phyloP scores from a whole-genome alignment of 1,284 basidiomycete genomes.

The Ceraceosorus guamensis region DNA sequence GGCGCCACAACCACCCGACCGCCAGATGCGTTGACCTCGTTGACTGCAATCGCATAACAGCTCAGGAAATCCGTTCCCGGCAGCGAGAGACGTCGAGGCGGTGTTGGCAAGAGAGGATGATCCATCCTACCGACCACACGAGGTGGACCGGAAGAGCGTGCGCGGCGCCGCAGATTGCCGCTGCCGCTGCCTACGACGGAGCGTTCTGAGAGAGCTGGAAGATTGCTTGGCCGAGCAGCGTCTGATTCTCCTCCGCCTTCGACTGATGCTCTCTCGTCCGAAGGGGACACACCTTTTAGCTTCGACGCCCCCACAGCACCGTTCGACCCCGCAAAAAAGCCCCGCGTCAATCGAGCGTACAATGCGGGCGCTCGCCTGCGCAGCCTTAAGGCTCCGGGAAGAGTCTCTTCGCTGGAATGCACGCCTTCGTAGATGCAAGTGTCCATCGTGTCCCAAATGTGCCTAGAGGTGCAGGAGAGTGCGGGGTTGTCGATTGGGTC shows the following conservation, averaged over 20 bases:
- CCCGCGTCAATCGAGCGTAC: conserved; percentile 75
- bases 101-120: conserved; percentile 62
- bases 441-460: conserved; percentile 88
- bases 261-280: no score
- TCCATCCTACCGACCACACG: no score
- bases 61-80: conserved; percentile 87
- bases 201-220: not conserved
- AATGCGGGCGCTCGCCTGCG: conserved; percentile 33
- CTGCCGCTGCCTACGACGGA: not conserved
- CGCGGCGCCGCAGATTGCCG: no score
- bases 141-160: no score
- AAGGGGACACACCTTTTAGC: not conserved
- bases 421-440: conserved; percentile 83
- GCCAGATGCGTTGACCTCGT: conserved; percentile 76
- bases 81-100: conserved; percentile 64
- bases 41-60: conserved; percentile 49
- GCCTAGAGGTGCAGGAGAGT: conserved; percentile 7
- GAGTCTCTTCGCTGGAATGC: conserved; percentile 64
- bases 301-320: not conserved
- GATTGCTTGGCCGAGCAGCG: not conserved
- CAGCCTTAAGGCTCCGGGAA: conserved; percentile 68
- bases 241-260: not conserved
- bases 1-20: conserved; percentile 91
- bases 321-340: conserved; percentile 52
- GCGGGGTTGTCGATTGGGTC: not conserved